These are phyloP conservation scores for Trichoderma endophyticum DNA, from an alignment of 2,329 filamentous ascomycete genomes.

Conservation along the genomic window DNA sequence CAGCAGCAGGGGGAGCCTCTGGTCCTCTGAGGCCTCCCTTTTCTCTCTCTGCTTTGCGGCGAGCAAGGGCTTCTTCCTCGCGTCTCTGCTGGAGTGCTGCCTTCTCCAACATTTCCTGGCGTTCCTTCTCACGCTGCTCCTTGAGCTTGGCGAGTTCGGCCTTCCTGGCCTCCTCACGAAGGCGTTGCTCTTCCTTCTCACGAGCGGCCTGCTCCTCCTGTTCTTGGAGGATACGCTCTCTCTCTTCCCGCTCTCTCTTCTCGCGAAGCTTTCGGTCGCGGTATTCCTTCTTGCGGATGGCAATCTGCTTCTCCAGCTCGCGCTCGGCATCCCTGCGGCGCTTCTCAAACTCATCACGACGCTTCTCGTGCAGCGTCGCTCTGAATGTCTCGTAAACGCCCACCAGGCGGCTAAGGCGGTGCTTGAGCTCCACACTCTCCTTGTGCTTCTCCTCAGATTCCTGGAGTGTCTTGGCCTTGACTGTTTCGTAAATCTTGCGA, in stretches of 20 bases:
- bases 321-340: constrained; percentile 86
- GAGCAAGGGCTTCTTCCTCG: constrained; percentile 83
- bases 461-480: constrained; percentile 72
- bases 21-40: constrained; percentile 32
- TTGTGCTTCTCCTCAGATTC: constrained; percentile 86
- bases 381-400: constrained; percentile 82
- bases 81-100: constrained; percentile 70
- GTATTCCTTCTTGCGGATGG: constrained; percentile 80
- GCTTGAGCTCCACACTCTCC: constrained; percentile 88
- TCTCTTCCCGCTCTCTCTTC: constrained; percentile 79
- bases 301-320: constrained; percentile 90
- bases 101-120: constrained; percentile 65
- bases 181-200: constrained; percentile 83
- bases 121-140: constrained; percentile 63
- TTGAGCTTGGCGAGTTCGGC: constrained; percentile 64
- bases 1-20: constrained; percentile 22
- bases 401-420: constrained; percentile 82
- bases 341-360: constrained; percentile 94
- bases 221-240: constrained; percentile 72
- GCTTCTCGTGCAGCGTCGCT: constrained; percentile 75
- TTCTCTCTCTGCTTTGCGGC: constrained; percentile 65
- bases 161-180: constrained; percentile 75
- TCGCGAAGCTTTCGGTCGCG: constrained; percentile 79
- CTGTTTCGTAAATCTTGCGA: constrained; percentile 72
- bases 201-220: constrained; percentile 77